A percentile compares a stretch with the other conserved stretches of the same genome.
Evolutionary conservation across 2,329 filamentous ascomycete species (phyloP).

Genomic region (Beauveria asiatica): DNA sequence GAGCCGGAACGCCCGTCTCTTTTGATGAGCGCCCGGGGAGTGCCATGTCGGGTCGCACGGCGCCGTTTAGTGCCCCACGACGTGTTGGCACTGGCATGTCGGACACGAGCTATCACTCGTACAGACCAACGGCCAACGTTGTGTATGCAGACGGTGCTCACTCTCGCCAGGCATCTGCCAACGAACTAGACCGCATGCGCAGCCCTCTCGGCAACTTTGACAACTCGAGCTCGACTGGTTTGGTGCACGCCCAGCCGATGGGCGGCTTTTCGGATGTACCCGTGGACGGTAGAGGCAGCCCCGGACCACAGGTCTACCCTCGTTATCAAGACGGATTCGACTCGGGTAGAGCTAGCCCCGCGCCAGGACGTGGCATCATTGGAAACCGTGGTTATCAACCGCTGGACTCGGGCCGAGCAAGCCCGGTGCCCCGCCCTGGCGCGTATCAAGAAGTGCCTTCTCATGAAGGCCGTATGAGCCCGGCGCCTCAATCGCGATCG

Average conservation of each 20-base stretch:
- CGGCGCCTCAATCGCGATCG: not conserved
- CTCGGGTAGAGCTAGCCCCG: not conserved
- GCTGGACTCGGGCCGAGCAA: not conserved
- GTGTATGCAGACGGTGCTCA: not conserved
- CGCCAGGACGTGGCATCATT: not conserved
- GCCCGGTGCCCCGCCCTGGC: not conserved
- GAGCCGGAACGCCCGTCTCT: conserved; percentile 54
- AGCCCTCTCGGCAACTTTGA: conserved; percentile 42
- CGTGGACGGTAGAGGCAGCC: conserved; percentile 20
- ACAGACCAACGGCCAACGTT: conserved; percentile 14
- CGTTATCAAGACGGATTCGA: not conserved
- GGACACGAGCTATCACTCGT: conserved; percentile 24
- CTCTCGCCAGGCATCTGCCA: conserved; percentile 3
- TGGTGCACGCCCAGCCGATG: conserved; percentile 42
- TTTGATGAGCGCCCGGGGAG: conserved; percentile 44
- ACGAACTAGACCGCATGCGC: conserved; percentile 25
- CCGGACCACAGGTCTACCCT: not conserved
- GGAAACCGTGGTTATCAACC: not conserved
- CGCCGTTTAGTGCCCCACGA: conserved; percentile 23
- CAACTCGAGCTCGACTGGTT: conserved; percentile 45
- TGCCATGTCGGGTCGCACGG: conserved; percentile 28
- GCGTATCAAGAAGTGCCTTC: not conserved
- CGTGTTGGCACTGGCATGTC: conserved; percentile 11
- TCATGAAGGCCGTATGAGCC: conserved; percentile 4
- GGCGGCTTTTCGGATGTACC: not conserved